phyloP scores from a whole-genome alignment of 139 green algal genomes.

The Picochlorum costavermella region DNA sequence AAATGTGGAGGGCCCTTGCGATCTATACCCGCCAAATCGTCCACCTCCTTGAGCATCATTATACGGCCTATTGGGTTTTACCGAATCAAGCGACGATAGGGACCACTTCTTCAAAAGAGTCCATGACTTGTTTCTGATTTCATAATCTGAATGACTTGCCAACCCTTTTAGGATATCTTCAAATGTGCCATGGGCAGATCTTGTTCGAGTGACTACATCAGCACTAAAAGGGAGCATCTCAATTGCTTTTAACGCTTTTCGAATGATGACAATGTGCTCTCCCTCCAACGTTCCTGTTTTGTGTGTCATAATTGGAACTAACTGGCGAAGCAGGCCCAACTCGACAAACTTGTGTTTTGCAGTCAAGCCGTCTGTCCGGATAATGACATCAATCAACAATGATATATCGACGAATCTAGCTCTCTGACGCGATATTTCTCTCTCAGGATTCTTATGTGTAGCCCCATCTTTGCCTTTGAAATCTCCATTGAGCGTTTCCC shows the following conservation, averaged over 20 bases:
- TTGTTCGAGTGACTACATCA: constrained; percentile 52
- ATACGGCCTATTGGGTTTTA: constrained; percentile 15
- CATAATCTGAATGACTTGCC: constrained; percentile 42
- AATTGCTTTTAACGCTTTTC: constrained; percentile 47
- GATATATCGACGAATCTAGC: constrained; percentile 76
- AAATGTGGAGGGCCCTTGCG: no score
- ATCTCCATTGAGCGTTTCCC: neutral
- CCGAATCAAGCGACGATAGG: constrained; percentile 22
- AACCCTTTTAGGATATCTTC: constrained; percentile 59
- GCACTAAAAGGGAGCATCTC: constrained; percentile 57
- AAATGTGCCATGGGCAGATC: constrained; percentile 73
- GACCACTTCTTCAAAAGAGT: constrained; percentile 55
- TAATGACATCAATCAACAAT: constrained; percentile 76
- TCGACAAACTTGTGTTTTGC: constrained; percentile 44
- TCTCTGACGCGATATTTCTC: constrained; percentile 49
- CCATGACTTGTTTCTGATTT: constrained; percentile 48
- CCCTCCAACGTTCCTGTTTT: constrained; percentile 32
- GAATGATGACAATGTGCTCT: constrained; percentile 55
- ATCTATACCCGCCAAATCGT: no score
- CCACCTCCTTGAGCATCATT: no score
- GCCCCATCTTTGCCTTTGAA: constrained; percentile 13
- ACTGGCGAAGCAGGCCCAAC: constrained; percentile 72
- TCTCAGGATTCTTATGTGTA: constrained; percentile 21
- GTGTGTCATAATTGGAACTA: constrained; percentile 43
- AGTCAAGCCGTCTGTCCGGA: constrained; percentile 47